A percentile compares a stretch with the other conserved stretches of the same genome.
These are phyloP conservation scores for Exophiala alcalophila DNA, from an alignment of 2,329 filamentous ascomycete genomes.

Conservation along the genomic window DNA sequence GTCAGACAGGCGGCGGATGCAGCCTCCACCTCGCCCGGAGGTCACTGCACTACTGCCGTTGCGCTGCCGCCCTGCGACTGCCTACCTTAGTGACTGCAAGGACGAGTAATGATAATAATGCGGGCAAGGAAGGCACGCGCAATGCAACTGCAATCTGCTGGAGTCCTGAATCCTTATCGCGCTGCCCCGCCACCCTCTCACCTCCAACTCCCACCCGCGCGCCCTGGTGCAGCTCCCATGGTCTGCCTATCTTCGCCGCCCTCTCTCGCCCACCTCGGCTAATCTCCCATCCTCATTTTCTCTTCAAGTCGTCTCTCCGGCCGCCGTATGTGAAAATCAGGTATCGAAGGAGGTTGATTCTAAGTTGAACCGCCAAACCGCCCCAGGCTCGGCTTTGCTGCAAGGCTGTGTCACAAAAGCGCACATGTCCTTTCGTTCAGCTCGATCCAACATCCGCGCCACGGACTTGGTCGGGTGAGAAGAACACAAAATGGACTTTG, in stretches of 20 bases:
- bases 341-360: neutral
- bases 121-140: no score
- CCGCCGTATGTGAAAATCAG: neutral
- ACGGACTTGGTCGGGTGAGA: constrained; percentile 26
- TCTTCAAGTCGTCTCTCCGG: neutral
- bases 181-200: no score
- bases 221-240: no score
- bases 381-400: constrained; percentile 7
- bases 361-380: neutral
- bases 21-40: no score
- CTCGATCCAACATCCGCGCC: constrained; percentile 9
- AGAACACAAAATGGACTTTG: constrained; percentile 23
- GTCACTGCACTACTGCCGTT: no score
- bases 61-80: no score
- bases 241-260: constrained; percentile 1
- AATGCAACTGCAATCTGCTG: no score
- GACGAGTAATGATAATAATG: no score
- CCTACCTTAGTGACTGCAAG: no score
- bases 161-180: no score
- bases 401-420: constrained; percentile 23
- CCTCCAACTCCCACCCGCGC: no score
- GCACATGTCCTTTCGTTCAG: constrained; percentile 25
- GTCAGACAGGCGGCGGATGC: no score
- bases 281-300: constrained; percentile 2
- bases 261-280: constrained; percentile 5